Evolutionary conservation across 2,329 filamentous ascomycete genomes (phyloP).

Genomic region (Diaporthe longicolla): DNA sequence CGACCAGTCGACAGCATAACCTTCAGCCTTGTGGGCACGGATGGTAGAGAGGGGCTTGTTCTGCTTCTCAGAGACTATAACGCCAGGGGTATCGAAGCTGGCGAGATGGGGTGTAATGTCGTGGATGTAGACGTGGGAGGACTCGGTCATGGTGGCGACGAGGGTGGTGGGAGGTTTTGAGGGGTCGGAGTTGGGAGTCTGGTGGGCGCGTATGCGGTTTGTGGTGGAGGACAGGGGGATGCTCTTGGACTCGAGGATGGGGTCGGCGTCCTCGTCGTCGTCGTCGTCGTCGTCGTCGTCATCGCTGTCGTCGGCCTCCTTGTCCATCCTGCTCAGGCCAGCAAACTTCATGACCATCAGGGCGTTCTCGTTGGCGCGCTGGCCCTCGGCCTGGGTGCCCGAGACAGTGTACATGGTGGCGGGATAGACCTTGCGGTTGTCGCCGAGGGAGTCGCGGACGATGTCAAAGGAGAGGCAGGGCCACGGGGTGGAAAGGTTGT

Average conservation of each 20-base stretch:
- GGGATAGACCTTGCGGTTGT: conserved; percentile 92
- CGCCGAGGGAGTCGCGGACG: conserved; percentile 85
- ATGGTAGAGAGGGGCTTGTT: conserved; percentile 92
- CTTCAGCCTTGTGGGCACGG: conserved; percentile 91
- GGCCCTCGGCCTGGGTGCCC: conserved; percentile 89
- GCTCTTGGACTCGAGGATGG: conserved; percentile 91
- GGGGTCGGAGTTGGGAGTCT: conserved; percentile 79
- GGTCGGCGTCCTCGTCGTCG: conserved; percentile 84
- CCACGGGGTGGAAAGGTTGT: conserved; percentile 94
- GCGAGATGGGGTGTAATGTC: conserved; percentile 91
- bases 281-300: conserved; percentile 79
- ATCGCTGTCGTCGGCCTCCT: conserved; percentile 75
- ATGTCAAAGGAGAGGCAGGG: conserved; percentile 98
- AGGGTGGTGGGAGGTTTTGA: conserved; percentile 83
- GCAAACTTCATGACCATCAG: conserved; percentile 97
- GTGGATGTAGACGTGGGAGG: conserved; percentile 89
- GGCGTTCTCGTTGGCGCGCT: conserved; percentile 86
- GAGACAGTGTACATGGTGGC: conserved; percentile 95
- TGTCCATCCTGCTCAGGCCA: conserved; percentile 89
- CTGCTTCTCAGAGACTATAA: conserved; percentile 82
- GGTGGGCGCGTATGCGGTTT: conserved; percentile 92
- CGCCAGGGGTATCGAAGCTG: conserved; percentile 91
- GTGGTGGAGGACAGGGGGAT: conserved; percentile 91
- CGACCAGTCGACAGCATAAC: conserved; percentile 98
- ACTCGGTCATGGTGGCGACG: conserved; percentile 93